Conservation (phyloP, 1,284 basidiomycete species). For the Trichosporon inkin region DNA sequence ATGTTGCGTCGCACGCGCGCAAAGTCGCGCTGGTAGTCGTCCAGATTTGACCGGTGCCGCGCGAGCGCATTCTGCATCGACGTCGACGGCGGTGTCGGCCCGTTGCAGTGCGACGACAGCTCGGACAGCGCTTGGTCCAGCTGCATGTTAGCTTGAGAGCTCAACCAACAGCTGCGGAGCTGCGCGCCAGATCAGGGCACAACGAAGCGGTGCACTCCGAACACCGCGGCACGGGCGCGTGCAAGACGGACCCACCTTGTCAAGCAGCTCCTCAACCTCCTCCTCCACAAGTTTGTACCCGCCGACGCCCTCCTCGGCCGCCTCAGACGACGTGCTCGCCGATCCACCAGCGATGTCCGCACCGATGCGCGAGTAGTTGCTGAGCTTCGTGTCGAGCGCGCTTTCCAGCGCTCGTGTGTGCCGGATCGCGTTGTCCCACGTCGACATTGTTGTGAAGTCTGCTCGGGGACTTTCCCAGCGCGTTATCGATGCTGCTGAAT, state of each 20-base stretch:
- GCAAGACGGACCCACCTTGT: conserved; percentile 62
- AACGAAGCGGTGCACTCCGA: no score
- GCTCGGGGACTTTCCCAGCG: neutral
- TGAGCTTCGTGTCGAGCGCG: conserved; percentile 83
- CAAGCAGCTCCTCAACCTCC: conserved; percentile 81
- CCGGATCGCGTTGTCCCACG: conserved; percentile 59
- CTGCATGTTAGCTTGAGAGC: conserved; percentile 51
- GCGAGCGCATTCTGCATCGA: conserved; percentile 85
- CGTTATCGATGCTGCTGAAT: no score
- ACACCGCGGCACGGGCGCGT: neutral
- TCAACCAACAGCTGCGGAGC: neutral
- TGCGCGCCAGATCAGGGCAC: neutral
- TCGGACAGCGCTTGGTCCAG: conserved; percentile 77
- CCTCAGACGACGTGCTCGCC: neutral
- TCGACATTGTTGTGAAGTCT: conserved; percentile 24
- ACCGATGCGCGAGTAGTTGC: conserved; percentile 79
- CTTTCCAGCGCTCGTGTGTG: conserved; percentile 88
- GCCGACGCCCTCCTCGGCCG: conserved; percentile 63
- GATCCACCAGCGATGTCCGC: conserved; percentile 59
- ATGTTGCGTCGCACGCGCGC: conserved; percentile 76
- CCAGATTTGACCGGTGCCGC: conserved; percentile 81
- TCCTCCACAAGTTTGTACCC: conserved; percentile 65
- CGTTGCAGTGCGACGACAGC: conserved; percentile 63
- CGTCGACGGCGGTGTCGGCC: conserved; percentile 69
- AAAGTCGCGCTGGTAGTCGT: conserved; percentile 81